phyloP scores from a whole-genome alignment of 306 rosid genomes.

The Argentina anserina region DNA sequence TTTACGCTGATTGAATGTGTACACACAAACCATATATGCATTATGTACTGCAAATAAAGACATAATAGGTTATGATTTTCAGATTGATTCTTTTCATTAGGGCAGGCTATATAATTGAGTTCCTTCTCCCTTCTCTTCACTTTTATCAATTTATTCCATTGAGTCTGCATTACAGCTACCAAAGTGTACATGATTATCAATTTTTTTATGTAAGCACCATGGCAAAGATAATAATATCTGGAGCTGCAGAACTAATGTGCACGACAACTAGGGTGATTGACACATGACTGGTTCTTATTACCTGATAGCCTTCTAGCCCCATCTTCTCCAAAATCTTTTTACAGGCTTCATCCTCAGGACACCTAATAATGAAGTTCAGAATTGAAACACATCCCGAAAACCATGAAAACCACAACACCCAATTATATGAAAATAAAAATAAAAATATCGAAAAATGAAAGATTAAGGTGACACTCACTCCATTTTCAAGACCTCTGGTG shows the following conservation, averaged over 20 bases:
- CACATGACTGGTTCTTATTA: conserved; percentile 28
- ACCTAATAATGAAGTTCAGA: conserved; percentile 43
- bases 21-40: neutral
- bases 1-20: conserved; percentile 21
- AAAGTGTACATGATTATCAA: neutral
- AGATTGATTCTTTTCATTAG: too few relatives aligned
- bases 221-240: neutral
- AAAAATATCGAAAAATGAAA: neutral
- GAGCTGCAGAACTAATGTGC: conserved; percentile 13
- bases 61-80: conserved; percentile 2
- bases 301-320: conserved; percentile 82
- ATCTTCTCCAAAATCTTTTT: conserved; percentile 59
- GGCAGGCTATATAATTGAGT: too few relatives aligned
- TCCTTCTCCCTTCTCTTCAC: neutral
- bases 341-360: conserved; percentile 62
- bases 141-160: neutral
- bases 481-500: conserved; percentile 69
- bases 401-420: conserved; percentile 19
- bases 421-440: conserved; percentile 16
- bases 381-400: conserved; percentile 12
- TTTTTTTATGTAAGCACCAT: neutral
- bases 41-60: conserved; percentile 17
- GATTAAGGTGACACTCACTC: conserved; percentile 50
- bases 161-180: neutral
- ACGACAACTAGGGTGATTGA: conserved; percentile 10